Percentiles rank a stretch among this genome's conserved stretches.
These are phyloP conservation scores for Penicillium sp. DNA, from an alignment of 2,329 filamentous ascomycete genomes.

Conservation along the genomic window DNA sequence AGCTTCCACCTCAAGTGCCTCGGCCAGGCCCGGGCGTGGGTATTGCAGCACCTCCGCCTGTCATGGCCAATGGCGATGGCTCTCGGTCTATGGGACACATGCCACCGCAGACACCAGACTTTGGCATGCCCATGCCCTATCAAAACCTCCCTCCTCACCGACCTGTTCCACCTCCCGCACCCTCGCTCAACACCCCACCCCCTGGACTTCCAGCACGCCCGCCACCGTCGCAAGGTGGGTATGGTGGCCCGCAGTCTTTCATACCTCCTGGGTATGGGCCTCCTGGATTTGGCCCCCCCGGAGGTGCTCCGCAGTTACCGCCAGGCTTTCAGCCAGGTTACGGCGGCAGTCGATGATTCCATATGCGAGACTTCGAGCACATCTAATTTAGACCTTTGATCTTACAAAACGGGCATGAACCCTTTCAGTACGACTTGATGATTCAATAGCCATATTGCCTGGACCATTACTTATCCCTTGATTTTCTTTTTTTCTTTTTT, in stretches of 20 bases:
- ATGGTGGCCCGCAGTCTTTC: conserved; percentile 60
- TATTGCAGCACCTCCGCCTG: conserved; percentile 45
- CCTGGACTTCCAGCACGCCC: conserved; percentile 66
- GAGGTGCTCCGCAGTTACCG: conserved; percentile 37
- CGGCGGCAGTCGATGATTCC: conserved; percentile 38
- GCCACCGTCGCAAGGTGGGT: conserved; percentile 68
- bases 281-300: conserved; percentile 48
- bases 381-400: background rate
- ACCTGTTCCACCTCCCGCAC: conserved; percentile 58
- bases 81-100: conserved; percentile 35
- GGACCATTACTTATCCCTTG: background rate
- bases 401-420: background rate
- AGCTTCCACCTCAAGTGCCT: conserved; percentile 70
- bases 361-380: background rate
- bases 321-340: conserved; percentile 46
- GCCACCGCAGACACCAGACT: conserved; percentile 30
- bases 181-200: conserved; percentile 47
- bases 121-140: conserved; percentile 43
- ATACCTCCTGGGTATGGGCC: conserved; percentile 51
- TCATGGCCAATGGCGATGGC: conserved; percentile 46
- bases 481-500: background rate
- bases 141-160: conserved; percentile 48
- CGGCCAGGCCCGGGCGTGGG: conserved; percentile 36
- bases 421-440: conserved; percentile 13
- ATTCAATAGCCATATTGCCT: conserved; percentile 1